These are phyloP conservation scores for Pythium scleroteichum DNA, from an alignment of 352 stramenopile species.

Conservation along the genomic window DNA sequence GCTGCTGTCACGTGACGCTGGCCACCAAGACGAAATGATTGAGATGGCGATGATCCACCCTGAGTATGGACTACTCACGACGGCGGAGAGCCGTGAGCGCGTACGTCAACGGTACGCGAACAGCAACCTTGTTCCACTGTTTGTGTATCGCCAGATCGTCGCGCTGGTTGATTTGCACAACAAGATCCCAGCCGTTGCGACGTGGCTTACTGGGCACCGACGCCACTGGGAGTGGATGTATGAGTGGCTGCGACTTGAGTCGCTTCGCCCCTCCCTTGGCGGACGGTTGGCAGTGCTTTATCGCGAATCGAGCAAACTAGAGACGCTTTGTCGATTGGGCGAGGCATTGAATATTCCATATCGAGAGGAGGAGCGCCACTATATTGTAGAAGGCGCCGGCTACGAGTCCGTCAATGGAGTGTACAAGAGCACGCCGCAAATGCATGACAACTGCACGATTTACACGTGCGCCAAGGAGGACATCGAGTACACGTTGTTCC, in stretches of 20 bases:
- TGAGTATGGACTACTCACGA: conserved; percentile 71
- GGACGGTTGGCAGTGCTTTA: conserved; percentile 61
- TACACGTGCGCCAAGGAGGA: conserved; percentile 62
- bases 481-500: conserved; percentile 94
- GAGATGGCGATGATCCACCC: conserved; percentile 63
- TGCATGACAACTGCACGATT: conserved; percentile 77
- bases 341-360: conserved; percentile 65
- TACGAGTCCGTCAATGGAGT: conserved; percentile 92
- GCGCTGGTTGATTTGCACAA: conserved; percentile 68
- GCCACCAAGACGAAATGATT: conserved; percentile 65
- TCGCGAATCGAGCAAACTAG: conserved; percentile 74
- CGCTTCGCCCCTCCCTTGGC: conserved; percentile 74
- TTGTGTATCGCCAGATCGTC: conserved; percentile 80
- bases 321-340: conserved; percentile 66
- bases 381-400: conserved; percentile 89
- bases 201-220: conserved; percentile 57
- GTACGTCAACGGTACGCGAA: conserved; percentile 65
- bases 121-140: conserved; percentile 69
- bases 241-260: conserved; percentile 87
- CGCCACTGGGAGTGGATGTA: conserved; percentile 83
- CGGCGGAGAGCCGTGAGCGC: conserved; percentile 65
- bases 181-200: conserved; percentile 54
- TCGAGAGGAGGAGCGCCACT: conserved; percentile 78
- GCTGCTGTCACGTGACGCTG: conserved; percentile 60
- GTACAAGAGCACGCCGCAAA: conserved; percentile 86